Conservation (phyloP, 2,329 filamentous ascomycete genomes). For the Trichophyton benhamiae region DNA sequence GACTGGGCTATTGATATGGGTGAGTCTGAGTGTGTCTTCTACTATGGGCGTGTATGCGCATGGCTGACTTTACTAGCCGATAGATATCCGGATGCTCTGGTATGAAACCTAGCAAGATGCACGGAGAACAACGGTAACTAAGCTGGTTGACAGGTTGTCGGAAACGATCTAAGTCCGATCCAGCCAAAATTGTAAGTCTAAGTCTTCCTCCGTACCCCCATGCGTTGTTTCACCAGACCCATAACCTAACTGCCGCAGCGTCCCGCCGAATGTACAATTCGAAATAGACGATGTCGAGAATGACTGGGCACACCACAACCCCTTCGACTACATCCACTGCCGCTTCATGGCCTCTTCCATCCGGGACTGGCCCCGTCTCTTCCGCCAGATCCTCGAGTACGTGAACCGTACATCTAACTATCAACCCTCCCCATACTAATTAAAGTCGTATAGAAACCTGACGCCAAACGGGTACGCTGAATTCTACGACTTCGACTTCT, state of each 20-base stretch:
- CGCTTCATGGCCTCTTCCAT: constrained; percentile 41
- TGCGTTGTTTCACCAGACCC: background rate
- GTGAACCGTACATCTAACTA: background rate
- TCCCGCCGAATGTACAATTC: constrained; percentile 50
- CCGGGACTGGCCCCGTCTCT: constrained; percentile 35
- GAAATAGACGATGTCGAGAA: constrained; percentile 51
- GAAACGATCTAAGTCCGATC: constrained; percentile 14
- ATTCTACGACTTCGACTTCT: constrained; percentile 19
- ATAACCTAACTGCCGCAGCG: constrained; percentile 24
- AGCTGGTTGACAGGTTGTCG: constrained; percentile 8
- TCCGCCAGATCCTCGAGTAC: constrained; percentile 4
- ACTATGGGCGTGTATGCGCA: background rate
- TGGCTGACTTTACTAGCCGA: background rate
- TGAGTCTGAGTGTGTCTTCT: background rate
- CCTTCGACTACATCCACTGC: constrained; percentile 47
- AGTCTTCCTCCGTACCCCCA: constrained; percentile 15
- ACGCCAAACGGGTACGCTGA: constrained; percentile 28
- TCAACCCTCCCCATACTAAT: background rate
- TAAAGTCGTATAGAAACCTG: constrained; percentile 5
- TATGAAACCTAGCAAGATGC: background rate
- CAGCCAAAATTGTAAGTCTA: constrained; percentile 10
- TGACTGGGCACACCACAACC: constrained; percentile 43
- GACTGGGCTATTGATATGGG: constrained; percentile 33
- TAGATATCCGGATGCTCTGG: background rate
- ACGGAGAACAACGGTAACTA: background rate